Conservation (phyloP, 1,284 basidiomycete genomes). For the Apiotrichum brassicae region DNA sequence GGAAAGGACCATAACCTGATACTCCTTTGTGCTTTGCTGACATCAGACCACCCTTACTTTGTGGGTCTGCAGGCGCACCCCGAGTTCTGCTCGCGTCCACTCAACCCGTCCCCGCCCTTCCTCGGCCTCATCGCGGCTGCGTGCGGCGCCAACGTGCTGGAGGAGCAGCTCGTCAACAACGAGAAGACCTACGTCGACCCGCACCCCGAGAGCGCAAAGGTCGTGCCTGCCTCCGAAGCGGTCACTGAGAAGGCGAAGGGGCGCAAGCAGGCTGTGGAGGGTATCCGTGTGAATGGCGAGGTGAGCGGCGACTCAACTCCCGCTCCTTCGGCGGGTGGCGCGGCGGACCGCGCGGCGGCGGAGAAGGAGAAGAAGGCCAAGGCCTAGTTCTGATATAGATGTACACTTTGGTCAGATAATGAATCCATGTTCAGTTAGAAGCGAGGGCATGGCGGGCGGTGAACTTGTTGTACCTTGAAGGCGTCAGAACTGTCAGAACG, state of each 20-base stretch:
- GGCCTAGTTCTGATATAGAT: neutral
- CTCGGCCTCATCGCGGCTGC: constrained; percentile 91
- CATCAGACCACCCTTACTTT: constrained; percentile 85
- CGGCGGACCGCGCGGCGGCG: too few species aligned
- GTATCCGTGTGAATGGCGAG: constrained; percentile 30
- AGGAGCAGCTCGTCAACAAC: constrained; percentile 70
- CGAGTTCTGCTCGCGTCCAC: constrained; percentile 96
- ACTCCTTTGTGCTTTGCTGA: too few species aligned
- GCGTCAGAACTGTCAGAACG: too few species aligned
- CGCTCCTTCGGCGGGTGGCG: too few species aligned
- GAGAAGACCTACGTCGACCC: constrained; percentile 51
- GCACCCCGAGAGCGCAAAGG: constrained; percentile 49
- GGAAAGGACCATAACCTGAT: too few species aligned
- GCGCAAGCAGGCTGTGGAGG: constrained; percentile 35
- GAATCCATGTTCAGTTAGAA: neutral
- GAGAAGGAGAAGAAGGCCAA: too few species aligned
- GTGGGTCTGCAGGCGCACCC: constrained; percentile 94
- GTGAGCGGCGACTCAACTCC: neutral
- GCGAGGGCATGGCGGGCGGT: neutral
- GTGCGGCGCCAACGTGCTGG: constrained; percentile 58
- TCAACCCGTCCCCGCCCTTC: constrained; percentile 97
- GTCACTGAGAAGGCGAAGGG: constrained; percentile 39
- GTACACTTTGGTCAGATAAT: constrained; percentile 3
- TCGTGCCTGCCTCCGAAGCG: constrained; percentile 41
- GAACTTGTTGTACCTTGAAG: too few species aligned